Evolutionary conservation across 1,284 basidiomycete genomes (phyloP).

Genomic region (Ganoderma sinense): DNA sequence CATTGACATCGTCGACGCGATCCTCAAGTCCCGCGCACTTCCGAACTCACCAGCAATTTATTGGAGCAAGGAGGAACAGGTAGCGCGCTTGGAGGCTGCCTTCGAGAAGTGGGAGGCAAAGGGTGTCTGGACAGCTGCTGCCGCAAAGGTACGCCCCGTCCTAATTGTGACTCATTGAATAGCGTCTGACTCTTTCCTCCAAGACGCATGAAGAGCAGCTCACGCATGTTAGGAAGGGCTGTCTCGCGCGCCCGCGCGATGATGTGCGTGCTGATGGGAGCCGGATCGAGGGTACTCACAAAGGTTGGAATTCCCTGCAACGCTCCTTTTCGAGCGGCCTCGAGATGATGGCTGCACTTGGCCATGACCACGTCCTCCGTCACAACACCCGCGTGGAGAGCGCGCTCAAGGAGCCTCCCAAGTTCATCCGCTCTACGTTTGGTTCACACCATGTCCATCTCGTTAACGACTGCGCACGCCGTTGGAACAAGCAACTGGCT

Average conservation of each 20-base stretch:
- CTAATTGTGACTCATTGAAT: background rate
- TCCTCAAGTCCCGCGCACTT: background rate
- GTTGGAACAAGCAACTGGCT: conserved; percentile 4
- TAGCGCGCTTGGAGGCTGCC: background rate
- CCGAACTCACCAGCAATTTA: background rate
- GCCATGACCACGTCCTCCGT: conserved; percentile 15
- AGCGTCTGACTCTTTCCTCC: background rate
- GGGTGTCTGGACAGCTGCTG: background rate
- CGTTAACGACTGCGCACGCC: conserved; percentile 5
- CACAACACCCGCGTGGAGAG: conserved; percentile 10
- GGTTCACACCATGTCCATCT: conserved; percentile 15
- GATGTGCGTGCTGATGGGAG: conserved; percentile 36
- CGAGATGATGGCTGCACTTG: conserved; percentile 11
- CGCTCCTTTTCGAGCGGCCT: conserved; percentile 34
- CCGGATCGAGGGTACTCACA: conserved; percentile 26
- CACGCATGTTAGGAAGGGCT: background rate
- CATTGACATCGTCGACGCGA: background rate
- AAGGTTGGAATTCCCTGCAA: conserved; percentile 35
- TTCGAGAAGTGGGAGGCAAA: background rate
- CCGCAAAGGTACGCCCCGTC: background rate
- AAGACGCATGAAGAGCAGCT: background rate
- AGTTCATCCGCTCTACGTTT: background rate
- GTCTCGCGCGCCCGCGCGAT: conserved; percentile 17
- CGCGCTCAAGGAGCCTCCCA: background rate
- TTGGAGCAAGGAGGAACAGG: background rate